Evolutionary conservation across 2,329 filamentous ascomycete species (phyloP), one percentile per base, ranked within the genome.

Genomic region (Macrophomina pseudophaseolina): DNA sequence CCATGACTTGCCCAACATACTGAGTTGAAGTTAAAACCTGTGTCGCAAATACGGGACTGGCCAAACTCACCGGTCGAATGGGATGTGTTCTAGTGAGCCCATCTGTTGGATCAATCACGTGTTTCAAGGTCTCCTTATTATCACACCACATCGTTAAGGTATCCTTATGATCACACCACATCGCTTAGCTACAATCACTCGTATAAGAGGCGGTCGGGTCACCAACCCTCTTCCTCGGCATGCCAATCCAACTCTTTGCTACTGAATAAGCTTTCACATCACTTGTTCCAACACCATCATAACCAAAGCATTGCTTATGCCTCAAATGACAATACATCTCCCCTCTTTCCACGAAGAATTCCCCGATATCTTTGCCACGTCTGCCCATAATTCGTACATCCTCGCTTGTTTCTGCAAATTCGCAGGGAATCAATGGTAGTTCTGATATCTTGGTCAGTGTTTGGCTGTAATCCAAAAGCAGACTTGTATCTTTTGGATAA

Each of bases 1-100:
- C 68, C 68, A 69, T 69, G 5, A 69, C 68, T 0, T 66, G 66
- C 4, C 69, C 69, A 7, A 38, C 64, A 30, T 65, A 69, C 67
- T 7, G 35, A 8, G 2, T 38, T 4, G 65, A n/a, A 14, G 6
- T 28, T 18, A 4, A 11, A 23, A 23, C 23, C 14, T 11, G 18
- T 30, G 3, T 58, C 40, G 60, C 14, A 44, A 1, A 48, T 18
- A 0, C 16, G n/a, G 1, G 7, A 8, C 5, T 5, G 7, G 0
- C 1, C 3, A 5, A 14, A 14, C 32, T 42, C 28, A 51, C n/a
- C 35, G 32, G 18, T 46, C 30, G 7, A 18, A 59, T 44, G 4
- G 69, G 69, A 32, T 66, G 65, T 1, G 65, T 67, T 7, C 48
- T 67, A 1, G 64, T 66, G 3, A 51, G 23, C 0, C 69, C 69